phyloP scores from a whole-genome alignment of 345 rosid species.

The Bretschneidera sinensis region DNA sequence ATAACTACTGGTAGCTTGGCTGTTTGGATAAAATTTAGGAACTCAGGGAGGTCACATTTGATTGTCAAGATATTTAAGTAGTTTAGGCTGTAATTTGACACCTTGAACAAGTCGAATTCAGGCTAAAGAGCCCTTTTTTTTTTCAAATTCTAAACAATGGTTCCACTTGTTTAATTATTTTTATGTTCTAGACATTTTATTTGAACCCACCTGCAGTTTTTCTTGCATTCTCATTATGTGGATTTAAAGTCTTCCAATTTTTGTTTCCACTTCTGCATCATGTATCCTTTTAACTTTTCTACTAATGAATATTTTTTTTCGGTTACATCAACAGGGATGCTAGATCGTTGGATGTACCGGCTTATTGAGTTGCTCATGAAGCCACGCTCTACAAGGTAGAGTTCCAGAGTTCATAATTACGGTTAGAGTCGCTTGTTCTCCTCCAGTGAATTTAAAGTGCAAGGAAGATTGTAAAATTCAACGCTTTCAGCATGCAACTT shows the following conservation, averaged over 20 bases:
- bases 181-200: background rate
- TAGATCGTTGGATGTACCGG: conserved; percentile 97
- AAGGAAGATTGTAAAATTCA: background rate
- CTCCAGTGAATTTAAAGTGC: too few species aligned
- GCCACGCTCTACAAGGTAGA: conserved; percentile 11
- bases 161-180: background rate
- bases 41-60: background rate
- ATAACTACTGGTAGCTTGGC: too few species aligned
- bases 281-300: background rate
- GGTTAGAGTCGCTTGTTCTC: background rate
- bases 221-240: background rate
- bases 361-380: conserved; percentile 60
- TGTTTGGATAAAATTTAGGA: too few species aligned
- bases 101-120: background rate
- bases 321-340: conserved; percentile 56
- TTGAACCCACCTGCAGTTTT: background rate
- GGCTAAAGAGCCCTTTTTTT: too few species aligned
- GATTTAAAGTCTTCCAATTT: background rate
- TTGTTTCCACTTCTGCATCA: background rate
- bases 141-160: background rate
- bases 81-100: background rate
- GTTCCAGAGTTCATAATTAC: background rate
- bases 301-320: background rate
- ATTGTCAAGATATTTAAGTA: too few species aligned
- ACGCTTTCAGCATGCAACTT: background rate